Evolutionary conservation across 2,329 filamentous ascomycete genomes (phyloP).

Genomic region (Rhynchosporium graminicola): DNA sequence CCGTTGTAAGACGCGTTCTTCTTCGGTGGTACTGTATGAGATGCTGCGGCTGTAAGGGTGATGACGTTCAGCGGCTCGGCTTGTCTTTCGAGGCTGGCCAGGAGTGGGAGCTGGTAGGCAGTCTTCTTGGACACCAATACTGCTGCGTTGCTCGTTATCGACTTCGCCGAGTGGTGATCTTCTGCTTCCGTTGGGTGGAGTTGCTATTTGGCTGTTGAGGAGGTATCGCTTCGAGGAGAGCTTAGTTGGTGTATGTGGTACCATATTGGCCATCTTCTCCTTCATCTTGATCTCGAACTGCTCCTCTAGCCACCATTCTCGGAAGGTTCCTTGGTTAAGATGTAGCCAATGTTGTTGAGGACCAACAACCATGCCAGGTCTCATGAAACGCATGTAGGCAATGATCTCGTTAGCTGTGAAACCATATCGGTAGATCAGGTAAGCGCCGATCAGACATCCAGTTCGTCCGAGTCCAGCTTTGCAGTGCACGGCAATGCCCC

Average conservation of each 20-base stretch:
- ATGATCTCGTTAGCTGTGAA: constrained; percentile 98
- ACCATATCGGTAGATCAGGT: constrained; percentile 94
- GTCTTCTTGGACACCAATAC: constrained; percentile 75
- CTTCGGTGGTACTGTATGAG: constrained; percentile 49
- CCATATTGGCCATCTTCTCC: constrained; percentile 51
- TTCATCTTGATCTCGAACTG: constrained; percentile 49
- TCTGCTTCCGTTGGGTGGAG: constrained; percentile 78
- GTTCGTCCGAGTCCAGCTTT: constrained; percentile 96
- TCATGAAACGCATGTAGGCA: constrained; percentile 98
- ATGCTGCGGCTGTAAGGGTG: constrained; percentile 68
- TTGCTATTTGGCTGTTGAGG: constrained; percentile 70
- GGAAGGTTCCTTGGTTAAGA: constrained; percentile 92
- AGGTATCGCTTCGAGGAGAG: constrained; percentile 59
- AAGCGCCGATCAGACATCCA: constrained; percentile 94
- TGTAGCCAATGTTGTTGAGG: constrained; percentile 99
- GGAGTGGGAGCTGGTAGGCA: constrained; percentile 94
- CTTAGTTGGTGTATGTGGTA: constrained; percentile 61
- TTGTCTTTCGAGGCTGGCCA: constrained; percentile 89
- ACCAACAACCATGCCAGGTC: constrained; percentile 97
- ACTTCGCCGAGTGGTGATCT: constrained; percentile 92
- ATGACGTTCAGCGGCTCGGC: constrained; percentile 69
- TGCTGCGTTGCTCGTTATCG: constrained; percentile 69
- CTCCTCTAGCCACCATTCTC: constrained; percentile 94
- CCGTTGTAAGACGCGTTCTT: constrained; percentile 53
- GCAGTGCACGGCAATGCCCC: constrained; percentile 96